Conservation (phyloP, 306 rosid species). For the Ziziphus jujuba region DNA sequence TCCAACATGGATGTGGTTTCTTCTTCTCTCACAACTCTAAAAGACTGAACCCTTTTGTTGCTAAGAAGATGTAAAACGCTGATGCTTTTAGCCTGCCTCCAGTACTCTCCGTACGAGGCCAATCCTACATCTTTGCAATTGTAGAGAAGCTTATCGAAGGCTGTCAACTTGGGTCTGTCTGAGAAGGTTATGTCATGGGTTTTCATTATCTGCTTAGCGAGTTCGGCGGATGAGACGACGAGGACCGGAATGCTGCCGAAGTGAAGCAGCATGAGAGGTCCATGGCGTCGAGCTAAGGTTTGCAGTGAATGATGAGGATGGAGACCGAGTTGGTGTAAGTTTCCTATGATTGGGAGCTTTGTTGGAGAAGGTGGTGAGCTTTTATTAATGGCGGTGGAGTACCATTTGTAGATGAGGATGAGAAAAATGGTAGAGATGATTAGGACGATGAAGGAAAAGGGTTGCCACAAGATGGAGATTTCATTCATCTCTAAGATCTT, state of each 20-base stretch:
- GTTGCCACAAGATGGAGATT: too few species aligned
- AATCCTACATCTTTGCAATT: slow-evolving; percentile 32
- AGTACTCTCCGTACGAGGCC: slow-evolving; percentile 49
- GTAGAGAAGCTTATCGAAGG: slow-evolving; percentile 36
- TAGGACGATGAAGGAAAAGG: too few species aligned
- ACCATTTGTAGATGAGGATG: too few species aligned
- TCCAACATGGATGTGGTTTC: slow-evolving; percentile 10
- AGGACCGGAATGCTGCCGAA: slow-evolving; percentile 39
- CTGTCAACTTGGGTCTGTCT: slow-evolving; percentile 13
- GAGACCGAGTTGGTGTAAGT: slow-evolving; percentile 20
- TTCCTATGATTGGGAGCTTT: too few species aligned
- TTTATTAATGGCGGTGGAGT: too few species aligned
- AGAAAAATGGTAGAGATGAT: too few species aligned
- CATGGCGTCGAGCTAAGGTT: slow-evolving; percentile 24
- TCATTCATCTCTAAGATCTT: too few species aligned
- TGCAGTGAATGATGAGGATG: slow-evolving; percentile 2
- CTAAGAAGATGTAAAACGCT: slow-evolving; percentile 5
- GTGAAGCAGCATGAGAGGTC: slow-evolving; percentile 50
- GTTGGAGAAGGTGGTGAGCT: too few species aligned
- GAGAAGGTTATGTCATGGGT: slow-evolving; percentile 41
- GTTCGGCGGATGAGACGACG: slow-evolving; percentile 42
- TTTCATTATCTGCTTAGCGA: slow-evolving; percentile 46
- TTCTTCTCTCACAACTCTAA: slow-evolving; percentile 9
- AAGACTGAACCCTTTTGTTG: slow-evolving; percentile 13
- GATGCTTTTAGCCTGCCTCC: slow-evolving; percentile 48